Evolutionary conservation across 352 stramenopile genomes (phyloP).

Genomic region (Thraustotheca clavata): DNA sequence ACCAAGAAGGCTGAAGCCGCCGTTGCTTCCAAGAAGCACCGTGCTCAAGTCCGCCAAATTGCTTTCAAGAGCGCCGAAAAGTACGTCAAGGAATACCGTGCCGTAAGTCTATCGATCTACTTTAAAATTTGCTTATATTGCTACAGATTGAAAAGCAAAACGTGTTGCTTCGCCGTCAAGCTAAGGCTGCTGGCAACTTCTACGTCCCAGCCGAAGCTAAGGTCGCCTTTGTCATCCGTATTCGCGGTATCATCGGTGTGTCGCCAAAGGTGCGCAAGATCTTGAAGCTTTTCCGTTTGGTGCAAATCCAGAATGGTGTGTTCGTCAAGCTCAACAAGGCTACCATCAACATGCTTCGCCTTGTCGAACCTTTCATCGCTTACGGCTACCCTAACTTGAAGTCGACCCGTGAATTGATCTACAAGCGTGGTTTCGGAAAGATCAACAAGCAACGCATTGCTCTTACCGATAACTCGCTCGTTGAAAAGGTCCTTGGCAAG

Average conservation of each 20-base stretch:
- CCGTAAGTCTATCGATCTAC: conserved; percentile 34
- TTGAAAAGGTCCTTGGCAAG: conserved; percentile 93
- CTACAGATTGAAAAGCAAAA: conserved; percentile 85
- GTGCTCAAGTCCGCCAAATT: conserved; percentile 82
- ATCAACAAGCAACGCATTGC: conserved; percentile 96
- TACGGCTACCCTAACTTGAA: conserved; percentile 99
- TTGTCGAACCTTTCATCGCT: conserved; percentile 97
- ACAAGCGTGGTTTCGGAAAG: conserved; percentile 99
- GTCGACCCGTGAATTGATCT: conserved; percentile 96
- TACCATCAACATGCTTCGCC: conserved; percentile 98
- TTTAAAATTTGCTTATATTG: background rate
- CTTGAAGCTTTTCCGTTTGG: conserved; percentile 98
- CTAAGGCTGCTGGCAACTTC: conserved; percentile 94
- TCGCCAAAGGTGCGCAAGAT: conserved; percentile 95
- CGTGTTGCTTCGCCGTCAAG: conserved; percentile 92
- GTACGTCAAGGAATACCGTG: conserved; percentile 98
- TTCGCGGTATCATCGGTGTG: conserved; percentile 97
- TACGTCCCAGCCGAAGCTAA: conserved; percentile 97
- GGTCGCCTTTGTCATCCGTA: conserved; percentile 97
- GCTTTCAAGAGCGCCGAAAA: conserved; percentile 95
- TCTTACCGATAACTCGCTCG: conserved; percentile 95
- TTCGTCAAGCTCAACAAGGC: conserved; percentile 99
- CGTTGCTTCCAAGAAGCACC: conserved; percentile 67
- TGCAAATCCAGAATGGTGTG: conserved; percentile 99
- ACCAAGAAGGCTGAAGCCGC: conserved; percentile 74